phyloP scores from a whole-genome alignment of 108 stramenopile species.

The Aurantiochytrium sp. region DNA sequence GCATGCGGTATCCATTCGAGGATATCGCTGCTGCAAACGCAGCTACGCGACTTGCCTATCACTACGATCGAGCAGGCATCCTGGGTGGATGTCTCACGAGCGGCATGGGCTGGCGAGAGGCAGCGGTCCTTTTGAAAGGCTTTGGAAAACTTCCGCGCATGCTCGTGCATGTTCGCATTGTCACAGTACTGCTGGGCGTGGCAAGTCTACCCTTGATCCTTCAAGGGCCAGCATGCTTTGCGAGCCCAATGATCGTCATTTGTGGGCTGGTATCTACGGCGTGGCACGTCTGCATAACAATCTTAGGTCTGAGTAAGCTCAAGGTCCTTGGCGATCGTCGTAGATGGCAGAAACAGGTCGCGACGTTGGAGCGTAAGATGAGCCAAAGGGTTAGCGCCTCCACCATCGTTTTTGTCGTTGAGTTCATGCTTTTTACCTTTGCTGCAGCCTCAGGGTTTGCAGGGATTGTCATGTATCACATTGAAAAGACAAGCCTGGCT shows the following conservation, averaged over 20 bases:
- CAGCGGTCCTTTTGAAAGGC: neutral
- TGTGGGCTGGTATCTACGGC: neutral
- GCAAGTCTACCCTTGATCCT: neutral
- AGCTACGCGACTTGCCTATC: neutral
- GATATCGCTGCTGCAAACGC: neutral
- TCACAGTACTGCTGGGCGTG: neutral
- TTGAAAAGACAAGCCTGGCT: neutral
- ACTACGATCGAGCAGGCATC: neutral
- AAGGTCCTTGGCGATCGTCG: neutral
- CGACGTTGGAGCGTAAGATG: neutral
- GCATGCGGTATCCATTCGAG: constrained; percentile 1
- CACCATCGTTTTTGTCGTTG: neutral
- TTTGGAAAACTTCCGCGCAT: neutral
- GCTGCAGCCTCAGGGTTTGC: neutral
- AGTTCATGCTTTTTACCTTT: neutral
- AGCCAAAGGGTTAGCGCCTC: neutral
- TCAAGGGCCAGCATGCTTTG: neutral
- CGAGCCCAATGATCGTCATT: neutral
- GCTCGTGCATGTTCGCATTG: neutral
- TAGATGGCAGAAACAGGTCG: neutral
- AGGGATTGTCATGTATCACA: neutral
- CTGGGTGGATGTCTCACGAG: neutral
- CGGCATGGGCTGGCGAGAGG: neutral
- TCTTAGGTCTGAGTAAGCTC: neutral
- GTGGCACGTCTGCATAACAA: neutral